A percentile compares a stretch with the other conserved stretches of the same genome.
phyloP scores from a whole-genome alignment of 2,329 filamentous ascomycete genomes.

The Sclerotinia sclerotiorum region DNA sequence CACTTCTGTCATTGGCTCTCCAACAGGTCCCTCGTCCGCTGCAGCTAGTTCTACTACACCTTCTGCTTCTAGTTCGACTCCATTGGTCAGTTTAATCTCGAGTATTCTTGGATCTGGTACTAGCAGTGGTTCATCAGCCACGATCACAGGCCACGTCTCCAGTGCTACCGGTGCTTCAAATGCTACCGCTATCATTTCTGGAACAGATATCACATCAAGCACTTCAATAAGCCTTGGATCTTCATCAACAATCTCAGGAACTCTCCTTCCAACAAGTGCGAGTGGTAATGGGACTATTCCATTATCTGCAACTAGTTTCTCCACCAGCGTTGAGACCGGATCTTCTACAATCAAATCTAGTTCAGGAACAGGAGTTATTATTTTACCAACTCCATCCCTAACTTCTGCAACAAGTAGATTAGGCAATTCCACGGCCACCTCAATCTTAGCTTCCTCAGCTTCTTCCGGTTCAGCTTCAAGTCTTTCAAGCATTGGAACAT shows the following conservation, averaged over 20 bases:
- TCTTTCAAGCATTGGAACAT: conserved; percentile 4
- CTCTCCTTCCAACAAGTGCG: conserved; percentile 14
- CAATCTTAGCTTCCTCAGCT: background rate
- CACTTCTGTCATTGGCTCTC: conserved; percentile 12
- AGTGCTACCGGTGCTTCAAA: conserved; percentile 15
- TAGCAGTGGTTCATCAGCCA: conserved; percentile 4
- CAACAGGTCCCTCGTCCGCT: background rate
- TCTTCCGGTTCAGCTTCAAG: background rate
- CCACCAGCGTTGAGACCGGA: conserved; percentile 2
- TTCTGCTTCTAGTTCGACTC: conserved; percentile 4
- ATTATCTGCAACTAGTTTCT: background rate
- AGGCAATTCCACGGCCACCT: background rate
- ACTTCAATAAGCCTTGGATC: conserved; percentile 17
- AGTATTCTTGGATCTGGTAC: conserved; percentile 23
- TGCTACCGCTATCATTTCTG: conserved; percentile 7
- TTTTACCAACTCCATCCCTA: background rate
- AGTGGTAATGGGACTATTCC: conserved; percentile 5
- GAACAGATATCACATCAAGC: conserved; percentile 15
- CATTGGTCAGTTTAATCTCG: conserved; percentile 25
- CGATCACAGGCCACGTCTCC: background rate
- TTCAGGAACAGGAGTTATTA: conserved; percentile 17
- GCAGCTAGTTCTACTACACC: background rate
- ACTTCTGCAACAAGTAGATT: background rate
- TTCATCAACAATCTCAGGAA: conserved; percentile 9
- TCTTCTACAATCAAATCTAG: background rate